Conservation (phyloP, 2,329 filamentous ascomycete genomes). For the Teratosphaeria gauchensis region DNA sequence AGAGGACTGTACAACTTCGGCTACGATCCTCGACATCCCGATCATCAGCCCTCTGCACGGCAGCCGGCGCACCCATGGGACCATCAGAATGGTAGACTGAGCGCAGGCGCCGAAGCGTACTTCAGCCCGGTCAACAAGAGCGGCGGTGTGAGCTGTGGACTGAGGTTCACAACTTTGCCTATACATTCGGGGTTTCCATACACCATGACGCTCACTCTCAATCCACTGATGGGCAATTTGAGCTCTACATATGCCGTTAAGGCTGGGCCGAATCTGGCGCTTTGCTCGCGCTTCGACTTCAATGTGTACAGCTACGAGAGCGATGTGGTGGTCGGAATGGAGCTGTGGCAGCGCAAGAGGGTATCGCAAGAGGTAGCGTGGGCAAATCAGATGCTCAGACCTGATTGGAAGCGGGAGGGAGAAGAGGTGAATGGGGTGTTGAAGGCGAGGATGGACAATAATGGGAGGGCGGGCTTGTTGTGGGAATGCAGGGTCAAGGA, state of each 20-base stretch:
- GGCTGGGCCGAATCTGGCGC: constrained; percentile 69
- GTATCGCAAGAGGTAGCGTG: constrained; percentile 32
- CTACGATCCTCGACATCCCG: constrained; percentile 46
- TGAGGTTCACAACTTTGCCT: constrained; percentile 81
- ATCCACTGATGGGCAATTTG: constrained; percentile 88
- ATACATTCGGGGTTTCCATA: constrained; percentile 76
- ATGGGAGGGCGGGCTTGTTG: constrained; percentile 71
- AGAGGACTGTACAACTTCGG: constrained; percentile 94
- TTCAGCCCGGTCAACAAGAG: constrained; percentile 93
- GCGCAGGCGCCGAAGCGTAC: constrained; percentile 85
- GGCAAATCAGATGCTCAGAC: constrained; percentile 33
- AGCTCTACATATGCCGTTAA: constrained; percentile 86
- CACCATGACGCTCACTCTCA: constrained; percentile 85
- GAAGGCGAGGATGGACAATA: constrained; percentile 83
- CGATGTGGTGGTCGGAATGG: constrained; percentile 81
- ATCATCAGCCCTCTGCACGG: constrained; percentile 11
- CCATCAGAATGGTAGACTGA: constrained; percentile 70
- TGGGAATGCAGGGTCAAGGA: constrained; percentile 95
- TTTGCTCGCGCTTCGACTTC: constrained; percentile 90
- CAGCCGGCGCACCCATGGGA: constrained; percentile 34
- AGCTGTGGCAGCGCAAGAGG: constrained; percentile 61
- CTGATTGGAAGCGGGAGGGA: constrained; percentile 35
- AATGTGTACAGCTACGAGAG: constrained; percentile 98
- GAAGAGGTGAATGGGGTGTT: constrained; percentile 75
- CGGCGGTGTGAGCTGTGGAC: constrained; percentile 78